Evolutionary conservation across 306 rosid genomes (phyloP), one percentile per base, ranked within the genome.

Genomic region (Oemleria cerasiformis): DNA sequence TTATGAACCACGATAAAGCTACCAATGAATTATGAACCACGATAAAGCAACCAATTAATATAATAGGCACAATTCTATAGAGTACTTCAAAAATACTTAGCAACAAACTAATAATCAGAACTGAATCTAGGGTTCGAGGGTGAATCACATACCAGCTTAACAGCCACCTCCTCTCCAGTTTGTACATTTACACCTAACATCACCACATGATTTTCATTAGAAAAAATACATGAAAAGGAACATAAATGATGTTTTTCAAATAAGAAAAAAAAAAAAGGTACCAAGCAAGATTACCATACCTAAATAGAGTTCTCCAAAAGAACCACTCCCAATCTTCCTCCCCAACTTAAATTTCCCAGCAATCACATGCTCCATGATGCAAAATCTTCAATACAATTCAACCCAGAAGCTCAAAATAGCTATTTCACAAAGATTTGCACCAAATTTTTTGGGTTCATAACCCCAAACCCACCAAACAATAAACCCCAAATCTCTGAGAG

Each of bases 81-180:
- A 38, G 36, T 8, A 21, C 60, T 62, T 7, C 6, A 34, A 23
- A 77, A 60, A 56, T 65, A 81, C 12, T 58, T 76, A 45, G 13
- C 42, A 66, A 75, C 36, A 66, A 50, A 77, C 72, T 14, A 73
- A 4, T 49, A 47, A 78, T 62, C 73, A 63, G 15, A 50, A 60
- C 63, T 40, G 56, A 65, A 60, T 16, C 12, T 25, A 58, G 19
- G 61, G 43, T 17, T 55, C 43, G 40, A 64, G 58, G 16, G 59
- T 76, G 23, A 0, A 83, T 73, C 70, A 85, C 93, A 73, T 89
- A 95, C 99, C 92, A 95, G 90, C 90, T 95, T 95, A 69, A 92
- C 90, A 73, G 99, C 99, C 70, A 92, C 99, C 88, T 95, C 99
- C 83, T 95, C 99, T 69, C 96, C 99, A 65, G 93, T 88, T 81